phyloP scores from a whole-genome alignment of 2,329 filamentous ascomycete genomes.

The Lasiodiplodia gonubiensis region DNA sequence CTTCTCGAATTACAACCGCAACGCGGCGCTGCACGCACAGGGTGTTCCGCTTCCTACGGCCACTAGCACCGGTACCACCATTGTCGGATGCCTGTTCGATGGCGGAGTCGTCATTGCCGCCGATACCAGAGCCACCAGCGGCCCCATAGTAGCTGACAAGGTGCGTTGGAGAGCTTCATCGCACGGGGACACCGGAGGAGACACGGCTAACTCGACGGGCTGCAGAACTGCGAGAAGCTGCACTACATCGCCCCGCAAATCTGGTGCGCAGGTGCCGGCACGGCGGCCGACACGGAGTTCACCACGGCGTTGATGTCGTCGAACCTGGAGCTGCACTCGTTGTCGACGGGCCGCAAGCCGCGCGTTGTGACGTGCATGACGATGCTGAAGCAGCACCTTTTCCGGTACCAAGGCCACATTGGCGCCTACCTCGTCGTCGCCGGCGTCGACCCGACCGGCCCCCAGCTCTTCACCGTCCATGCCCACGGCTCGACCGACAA shows the following conservation, averaged over 20 bases:
- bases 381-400: conserved; percentile 98
- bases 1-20: conserved; percentile 99
- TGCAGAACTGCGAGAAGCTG: conserved; percentile 96
- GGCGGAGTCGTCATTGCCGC: conserved; percentile 98
- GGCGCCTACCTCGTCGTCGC: conserved; percentile 97
- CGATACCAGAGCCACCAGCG: conserved; percentile 95
- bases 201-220: conserved; percentile 29
- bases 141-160: conserved; percentile 99
- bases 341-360: conserved; percentile 94
- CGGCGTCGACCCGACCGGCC: conserved; percentile 92
- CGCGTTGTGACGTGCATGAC: conserved; percentile 99
- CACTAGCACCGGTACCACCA: conserved; percentile 97
- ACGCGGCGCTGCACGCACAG: conserved; percentile 90
- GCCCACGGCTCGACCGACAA: conserved; percentile 98
- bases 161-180: conserved; percentile 46
- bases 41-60: conserved; percentile 96
- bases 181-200: conserved; percentile 26
- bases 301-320: conserved; percentile 98
- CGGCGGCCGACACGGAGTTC: conserved; percentile 98
- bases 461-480: conserved; percentile 96
- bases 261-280: conserved; percentile 98
- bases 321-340: conserved; percentile 94
- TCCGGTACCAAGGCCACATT: conserved; percentile 97
- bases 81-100: conserved; percentile 96
- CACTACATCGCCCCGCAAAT: conserved; percentile 99